A percentile compares a stretch with the other conserved stretches of the same genome.
These are phyloP conservation scores for Suhomyces sp. DNA, from an alignment of 805 yeast genomes.

Conservation along the genomic window DNA sequence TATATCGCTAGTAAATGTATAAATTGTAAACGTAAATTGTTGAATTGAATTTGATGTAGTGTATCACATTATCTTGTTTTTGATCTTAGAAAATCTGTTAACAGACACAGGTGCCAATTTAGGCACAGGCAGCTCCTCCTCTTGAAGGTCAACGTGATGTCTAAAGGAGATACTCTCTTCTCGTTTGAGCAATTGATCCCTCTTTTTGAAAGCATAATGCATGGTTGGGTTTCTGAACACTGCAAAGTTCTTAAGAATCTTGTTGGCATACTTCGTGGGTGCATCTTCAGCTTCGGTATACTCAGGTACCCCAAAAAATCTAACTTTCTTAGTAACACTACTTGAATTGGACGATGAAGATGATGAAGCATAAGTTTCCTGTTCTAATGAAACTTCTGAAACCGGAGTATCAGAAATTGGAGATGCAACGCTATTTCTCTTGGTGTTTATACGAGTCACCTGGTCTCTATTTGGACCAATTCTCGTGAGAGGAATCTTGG, in stretches of 20 bases:
- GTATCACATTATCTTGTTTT: slow-evolving; percentile 19
- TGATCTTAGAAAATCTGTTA: slow-evolving; percentile 20
- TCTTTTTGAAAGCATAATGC: slow-evolving; percentile 23
- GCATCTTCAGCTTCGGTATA: slow-evolving; percentile 56
- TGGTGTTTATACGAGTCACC: slow-evolving; percentile 30
- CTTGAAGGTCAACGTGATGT: slow-evolving; percentile 13
- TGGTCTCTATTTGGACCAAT: slow-evolving; percentile 18
- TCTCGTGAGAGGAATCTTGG: slow-evolving; percentile 1
- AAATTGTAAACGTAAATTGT: too few species aligned
- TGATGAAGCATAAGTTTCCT: slow-evolving; percentile 6
- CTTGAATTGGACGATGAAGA: slow-evolving; percentile 12
- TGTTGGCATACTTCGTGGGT: slow-evolving; percentile 42
- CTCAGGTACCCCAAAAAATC: slow-evolving; percentile 53
- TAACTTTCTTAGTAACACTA: slow-evolving; percentile 38
- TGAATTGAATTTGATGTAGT: too few species aligned
- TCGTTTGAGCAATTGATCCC: slow-evolving; percentile 37
- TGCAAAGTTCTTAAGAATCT: slow-evolving; percentile 40
- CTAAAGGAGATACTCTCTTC: slow-evolving; percentile 40
- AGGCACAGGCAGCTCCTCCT: slow-evolving; percentile 4
- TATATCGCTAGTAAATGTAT: too few species aligned
- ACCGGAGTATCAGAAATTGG: slow-evolving; percentile 6
- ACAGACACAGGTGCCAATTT: slow-evolving; percentile 1
- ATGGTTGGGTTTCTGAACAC: slow-evolving; percentile 20
- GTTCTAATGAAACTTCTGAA: slow-evolving; percentile 1
- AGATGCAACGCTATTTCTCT: slow-evolving; percentile 28